These are phyloP conservation scores for Posidonia australis DNA, from an alignment of 106 monocot genomes.

Conservation along the genomic window DNA sequence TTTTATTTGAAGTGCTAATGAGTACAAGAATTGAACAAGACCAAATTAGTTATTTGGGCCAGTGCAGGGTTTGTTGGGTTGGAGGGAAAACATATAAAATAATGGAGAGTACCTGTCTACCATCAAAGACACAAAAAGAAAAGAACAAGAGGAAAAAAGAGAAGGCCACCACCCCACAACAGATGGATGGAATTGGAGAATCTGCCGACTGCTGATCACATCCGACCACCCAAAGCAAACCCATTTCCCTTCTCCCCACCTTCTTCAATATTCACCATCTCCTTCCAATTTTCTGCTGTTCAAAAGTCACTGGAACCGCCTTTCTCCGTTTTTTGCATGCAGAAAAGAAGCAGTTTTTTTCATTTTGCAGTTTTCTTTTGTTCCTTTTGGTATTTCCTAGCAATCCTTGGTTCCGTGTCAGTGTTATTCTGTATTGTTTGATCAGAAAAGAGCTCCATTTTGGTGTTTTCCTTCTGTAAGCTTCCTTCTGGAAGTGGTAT, in stretches of 20 bases:
- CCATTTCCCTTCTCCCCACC: neutral
- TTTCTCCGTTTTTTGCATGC: constrained; percentile 1
- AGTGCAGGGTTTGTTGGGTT: neutral
- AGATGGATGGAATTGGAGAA: neutral
- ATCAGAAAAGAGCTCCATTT: neutral
- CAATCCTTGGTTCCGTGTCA: neutral
- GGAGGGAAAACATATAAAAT: constrained; percentile 2
- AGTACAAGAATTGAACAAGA: neutral
- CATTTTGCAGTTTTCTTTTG: neutral
- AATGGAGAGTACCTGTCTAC: neutral
- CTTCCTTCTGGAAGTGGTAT: neutral
- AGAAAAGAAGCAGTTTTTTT: neutral
- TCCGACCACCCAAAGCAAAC: neutral
- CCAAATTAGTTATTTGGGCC: neutral
- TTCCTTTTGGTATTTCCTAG: neutral
- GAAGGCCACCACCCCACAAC: neutral
- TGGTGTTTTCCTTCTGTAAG: neutral
- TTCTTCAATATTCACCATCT: neutral
- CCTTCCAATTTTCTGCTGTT: neutral
- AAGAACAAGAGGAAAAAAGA: neutral
- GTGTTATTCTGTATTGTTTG: neutral
- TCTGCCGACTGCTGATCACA: neutral
- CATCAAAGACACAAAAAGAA: neutral
- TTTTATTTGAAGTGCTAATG: neutral
- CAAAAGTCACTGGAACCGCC: neutral